Percentiles rank a stretch among this genome's conserved stretches.
phyloP scores from a whole-genome alignment of 805 yeast species.

The Ogataea trehaloabstinens region DNA sequence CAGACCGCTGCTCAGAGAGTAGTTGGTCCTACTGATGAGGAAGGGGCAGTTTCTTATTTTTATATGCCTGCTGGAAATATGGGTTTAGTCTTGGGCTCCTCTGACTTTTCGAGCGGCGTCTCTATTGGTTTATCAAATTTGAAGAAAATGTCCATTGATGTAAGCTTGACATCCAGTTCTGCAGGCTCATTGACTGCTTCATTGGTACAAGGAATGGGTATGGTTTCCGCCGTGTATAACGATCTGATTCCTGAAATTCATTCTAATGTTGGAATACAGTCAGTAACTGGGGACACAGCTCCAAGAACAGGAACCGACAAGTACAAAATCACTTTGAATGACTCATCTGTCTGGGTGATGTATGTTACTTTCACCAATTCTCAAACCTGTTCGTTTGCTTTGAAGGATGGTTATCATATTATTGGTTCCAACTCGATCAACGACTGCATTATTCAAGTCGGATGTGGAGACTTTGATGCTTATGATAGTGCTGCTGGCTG shows the following conservation, averaged over 20 bases:
- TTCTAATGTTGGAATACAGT: conserved; percentile 58
- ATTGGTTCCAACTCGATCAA: conserved; percentile 42
- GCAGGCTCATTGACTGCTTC: conserved; percentile 52
- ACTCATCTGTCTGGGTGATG: conserved; percentile 59
- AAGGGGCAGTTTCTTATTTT: conserved; percentile 49
- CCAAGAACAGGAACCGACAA: conserved; percentile 47
- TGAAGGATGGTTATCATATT: conserved; percentile 31
- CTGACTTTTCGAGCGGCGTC: conserved; percentile 32
- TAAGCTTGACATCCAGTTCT: conserved; percentile 14
- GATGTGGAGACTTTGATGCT: conserved; percentile 43
- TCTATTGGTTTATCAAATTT: conserved; percentile 16
- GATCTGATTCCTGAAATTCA: conserved; percentile 50
- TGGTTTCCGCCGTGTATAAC: conserved; percentile 63
- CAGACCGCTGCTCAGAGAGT: conserved; percentile 57
- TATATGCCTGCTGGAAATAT: conserved; percentile 59
- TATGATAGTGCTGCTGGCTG: conserved; percentile 66
- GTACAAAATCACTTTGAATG: conserved; percentile 50
- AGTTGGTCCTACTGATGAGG: conserved; percentile 52
- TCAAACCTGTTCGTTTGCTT: conserved; percentile 31
- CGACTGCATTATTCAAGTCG: conserved; percentile 59
- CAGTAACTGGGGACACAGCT: conserved; percentile 41
- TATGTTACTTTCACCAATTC: conserved; percentile 51
- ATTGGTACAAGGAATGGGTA: conserved; percentile 80
- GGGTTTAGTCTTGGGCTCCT: conserved; percentile 49
- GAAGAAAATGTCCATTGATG: conserved; percentile 21